Evolutionary conservation across 2,329 filamentous ascomycete genomes (phyloP).

Genomic region (Dryadomyces quercivorus): DNA sequence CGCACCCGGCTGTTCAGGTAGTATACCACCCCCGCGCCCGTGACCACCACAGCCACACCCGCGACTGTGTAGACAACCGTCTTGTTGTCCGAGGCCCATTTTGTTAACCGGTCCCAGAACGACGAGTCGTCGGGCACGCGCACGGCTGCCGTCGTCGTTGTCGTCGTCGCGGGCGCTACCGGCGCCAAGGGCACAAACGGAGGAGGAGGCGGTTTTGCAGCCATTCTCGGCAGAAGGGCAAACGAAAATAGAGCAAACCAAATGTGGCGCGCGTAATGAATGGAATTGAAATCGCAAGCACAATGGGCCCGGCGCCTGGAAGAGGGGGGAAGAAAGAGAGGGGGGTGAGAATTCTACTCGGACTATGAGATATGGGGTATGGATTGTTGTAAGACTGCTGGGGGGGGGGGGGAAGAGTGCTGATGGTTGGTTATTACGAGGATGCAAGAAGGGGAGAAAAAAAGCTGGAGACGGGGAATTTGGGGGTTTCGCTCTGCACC

Average conservation of each 20-base stretch:
- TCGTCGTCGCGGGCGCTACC: constrained; percentile 20
- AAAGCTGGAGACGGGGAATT: neutral
- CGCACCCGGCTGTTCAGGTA: constrained; percentile 60
- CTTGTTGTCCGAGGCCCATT: constrained; percentile 93
- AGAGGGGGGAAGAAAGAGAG: neutral
- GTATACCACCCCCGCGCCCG: constrained; percentile 84
- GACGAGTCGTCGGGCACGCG: constrained; percentile 49
- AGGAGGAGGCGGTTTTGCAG: constrained; percentile 22
- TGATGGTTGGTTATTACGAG: neutral
- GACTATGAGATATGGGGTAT: neutral
- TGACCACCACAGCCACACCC: constrained; percentile 83
- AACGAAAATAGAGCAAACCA: neutral
- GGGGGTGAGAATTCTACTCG: neutral
- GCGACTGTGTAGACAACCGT: constrained; percentile 92
- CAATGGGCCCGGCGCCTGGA: neutral
- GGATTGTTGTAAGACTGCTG: neutral
- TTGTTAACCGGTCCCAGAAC: constrained; percentile 79
- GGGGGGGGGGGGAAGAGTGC: no score
- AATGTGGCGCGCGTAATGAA: neutral
- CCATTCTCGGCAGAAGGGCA: constrained; percentile 18
- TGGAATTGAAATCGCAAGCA: neutral
- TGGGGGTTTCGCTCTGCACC: neutral
- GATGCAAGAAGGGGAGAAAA: neutral
- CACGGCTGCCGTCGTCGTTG: constrained; percentile 29
- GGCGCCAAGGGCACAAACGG: constrained; percentile 20